A percentile compares a stretch with the other conserved stretches of the same genome.
Evolutionary conservation across 345 rosid species (phyloP).

Genomic region (Eucalyptus rudis): DNA sequence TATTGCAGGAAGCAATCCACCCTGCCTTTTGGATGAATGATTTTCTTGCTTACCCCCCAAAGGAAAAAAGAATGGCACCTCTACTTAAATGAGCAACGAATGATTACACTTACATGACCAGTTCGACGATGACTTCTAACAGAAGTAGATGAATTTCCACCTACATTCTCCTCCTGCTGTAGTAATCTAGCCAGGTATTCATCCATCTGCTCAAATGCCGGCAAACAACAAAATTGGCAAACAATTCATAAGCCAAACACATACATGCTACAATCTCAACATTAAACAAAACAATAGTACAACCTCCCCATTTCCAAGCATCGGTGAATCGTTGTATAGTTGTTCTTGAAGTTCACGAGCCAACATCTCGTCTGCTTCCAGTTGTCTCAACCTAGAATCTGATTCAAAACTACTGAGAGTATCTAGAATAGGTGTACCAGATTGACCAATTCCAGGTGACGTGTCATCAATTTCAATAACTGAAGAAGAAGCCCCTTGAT

Average conservation of each 20-base stretch:
- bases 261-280: not conserved
- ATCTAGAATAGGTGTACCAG: slow-evolving; percentile 1
- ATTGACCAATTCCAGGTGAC: slow-evolving; percentile 20
- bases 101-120: slow-evolving; percentile 23
- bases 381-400: slow-evolving; percentile 55
- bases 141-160: slow-evolving; percentile 13
- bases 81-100: not conserved
- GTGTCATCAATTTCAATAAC: slow-evolving; percentile 33
- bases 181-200: slow-evolving; percentile 44
- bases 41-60: not conserved
- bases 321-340: slow-evolving; percentile 45
- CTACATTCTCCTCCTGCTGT: slow-evolving; percentile 48
- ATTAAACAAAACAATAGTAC: not conserved
- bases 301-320: slow-evolving; percentile 35
- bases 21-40: not conserved
- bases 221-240: not conserved
- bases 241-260: not conserved
- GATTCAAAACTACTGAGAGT: slow-evolving; percentile 17
- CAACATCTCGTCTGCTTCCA: slow-evolving; percentile 83
- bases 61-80: not conserved
- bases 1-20: not conserved
- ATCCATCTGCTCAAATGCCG: slow-evolving; percentile 34
- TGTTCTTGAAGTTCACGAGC: slow-evolving; percentile 93
- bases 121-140: slow-evolving; percentile 4
- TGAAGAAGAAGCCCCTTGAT: slow-evolving; percentile 7